phyloP scores from a whole-genome alignment of 441 rosid species.

The Kokia cookei region DNA sequence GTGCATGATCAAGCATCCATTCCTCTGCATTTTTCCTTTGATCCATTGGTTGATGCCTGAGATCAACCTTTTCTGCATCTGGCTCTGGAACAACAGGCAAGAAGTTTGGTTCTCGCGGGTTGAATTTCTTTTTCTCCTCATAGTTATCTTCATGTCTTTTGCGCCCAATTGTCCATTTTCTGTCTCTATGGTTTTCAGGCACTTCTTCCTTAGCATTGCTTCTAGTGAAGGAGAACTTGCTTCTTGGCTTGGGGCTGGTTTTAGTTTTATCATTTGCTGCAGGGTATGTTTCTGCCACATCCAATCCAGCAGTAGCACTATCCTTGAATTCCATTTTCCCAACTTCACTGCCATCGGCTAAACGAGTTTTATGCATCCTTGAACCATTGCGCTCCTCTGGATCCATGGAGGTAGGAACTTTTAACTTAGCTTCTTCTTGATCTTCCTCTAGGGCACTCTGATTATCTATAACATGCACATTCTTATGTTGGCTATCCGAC shows the following conservation, averaged over 20 bases:
- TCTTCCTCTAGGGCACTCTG: conserved; percentile 15
- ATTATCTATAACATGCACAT: conserved; percentile 4
- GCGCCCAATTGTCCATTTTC: conserved; percentile 39
- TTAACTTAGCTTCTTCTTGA: conserved; percentile 13
- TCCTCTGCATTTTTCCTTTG: conserved; percentile 56
- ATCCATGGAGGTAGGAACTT: conserved; percentile 4
- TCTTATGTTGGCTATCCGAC: conserved; percentile 8
- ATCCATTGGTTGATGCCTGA: conserved; percentile 53
- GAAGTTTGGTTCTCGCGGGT: conserved; percentile 79
- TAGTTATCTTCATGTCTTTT: conserved; percentile 22
- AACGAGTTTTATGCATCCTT: neutral
- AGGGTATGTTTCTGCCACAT: conserved; percentile 10
- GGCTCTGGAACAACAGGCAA: conserved; percentile 50
- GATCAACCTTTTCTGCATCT: conserved; percentile 55
- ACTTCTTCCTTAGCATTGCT: conserved; percentile 27
- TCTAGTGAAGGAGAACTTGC: conserved; percentile 13
- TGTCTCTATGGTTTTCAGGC: conserved; percentile 10
- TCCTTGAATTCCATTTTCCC: conserved; percentile 26
- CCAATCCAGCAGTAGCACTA: conserved; percentile 8
- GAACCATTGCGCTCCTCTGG: conserved; percentile 21
- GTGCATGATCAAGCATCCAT: conserved; percentile 70
- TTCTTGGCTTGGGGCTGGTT: neutral
- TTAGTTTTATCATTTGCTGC: conserved; percentile 7
- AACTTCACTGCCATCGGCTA: conserved; percentile 11
- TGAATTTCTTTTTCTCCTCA: conserved; percentile 44